Conservation (phyloP, 2,329 filamentous ascomycete genomes). For the Teratosphaeria epicoccoides region DNA sequence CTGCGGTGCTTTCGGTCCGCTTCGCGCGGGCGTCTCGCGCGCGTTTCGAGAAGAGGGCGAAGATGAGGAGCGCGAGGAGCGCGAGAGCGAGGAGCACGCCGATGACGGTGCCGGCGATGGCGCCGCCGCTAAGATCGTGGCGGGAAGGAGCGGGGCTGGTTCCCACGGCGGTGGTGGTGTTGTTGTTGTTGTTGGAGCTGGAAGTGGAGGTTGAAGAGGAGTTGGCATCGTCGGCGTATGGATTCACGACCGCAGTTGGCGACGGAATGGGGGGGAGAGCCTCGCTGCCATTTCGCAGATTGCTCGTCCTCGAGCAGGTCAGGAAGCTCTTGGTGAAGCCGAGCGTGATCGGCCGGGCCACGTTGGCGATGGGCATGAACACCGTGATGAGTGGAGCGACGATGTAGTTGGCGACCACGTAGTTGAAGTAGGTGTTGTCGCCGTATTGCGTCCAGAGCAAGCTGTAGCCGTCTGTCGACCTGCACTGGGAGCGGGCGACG, state of each 20-base stretch:
- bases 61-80: background rate
- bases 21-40: no score
- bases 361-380: background rate
- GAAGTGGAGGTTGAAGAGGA: background rate
- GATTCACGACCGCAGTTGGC: background rate
- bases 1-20: background rate
- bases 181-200: background rate
- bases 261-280: background rate
- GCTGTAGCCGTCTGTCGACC: background rate
- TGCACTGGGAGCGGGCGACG: background rate
- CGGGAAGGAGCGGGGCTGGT: no score
- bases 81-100: background rate
- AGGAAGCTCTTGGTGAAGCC: background rate
- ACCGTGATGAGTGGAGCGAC: background rate
- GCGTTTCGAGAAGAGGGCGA: background rate
- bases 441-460: background rate
- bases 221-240: background rate
- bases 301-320: background rate
- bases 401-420: background rate
- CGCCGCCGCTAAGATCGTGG: no score
- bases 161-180: no score
- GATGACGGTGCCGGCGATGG: no score
- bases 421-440: background rate
- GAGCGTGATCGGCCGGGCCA: background rate
- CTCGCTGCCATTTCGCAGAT: background rate